These are phyloP conservation scores for Trichoderma citrinoviride DNA, from an alignment of 2,329 filamentous ascomycete genomes.

Conservation along the genomic window DNA sequence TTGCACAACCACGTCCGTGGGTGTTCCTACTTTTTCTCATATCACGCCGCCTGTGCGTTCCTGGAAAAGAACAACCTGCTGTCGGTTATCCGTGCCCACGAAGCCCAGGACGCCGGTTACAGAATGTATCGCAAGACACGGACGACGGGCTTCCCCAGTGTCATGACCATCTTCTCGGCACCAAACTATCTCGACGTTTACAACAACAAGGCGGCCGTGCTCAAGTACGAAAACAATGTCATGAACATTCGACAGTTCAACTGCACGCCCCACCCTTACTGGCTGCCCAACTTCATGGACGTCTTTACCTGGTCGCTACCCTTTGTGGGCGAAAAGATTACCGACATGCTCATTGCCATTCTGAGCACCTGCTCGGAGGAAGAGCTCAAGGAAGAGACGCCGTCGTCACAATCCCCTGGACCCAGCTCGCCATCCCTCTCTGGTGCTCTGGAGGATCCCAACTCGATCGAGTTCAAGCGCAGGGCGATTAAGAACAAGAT, in stretches of 20 bases:
- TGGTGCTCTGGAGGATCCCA: constrained; percentile 60
- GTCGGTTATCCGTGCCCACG: constrained; percentile 95
- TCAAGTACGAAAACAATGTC: constrained; percentile 99
- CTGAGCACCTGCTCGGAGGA: constrained; percentile 99
- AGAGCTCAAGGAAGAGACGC: constrained; percentile 84
- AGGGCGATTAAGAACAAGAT: constrained; percentile 99
- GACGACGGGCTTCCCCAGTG: constrained; percentile 96
- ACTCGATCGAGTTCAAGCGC: constrained; percentile 90
- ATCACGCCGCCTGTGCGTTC: constrained; percentile 94
- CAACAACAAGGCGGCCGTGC: constrained; percentile 98
- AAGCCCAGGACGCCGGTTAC: constrained; percentile 97
- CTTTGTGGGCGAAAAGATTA: constrained; percentile 98
- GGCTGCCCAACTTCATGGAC: constrained; percentile 99
- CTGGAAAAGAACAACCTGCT: constrained; percentile 98
- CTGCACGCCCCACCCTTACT: constrained; percentile 98
- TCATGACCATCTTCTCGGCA: constrained; percentile 99
- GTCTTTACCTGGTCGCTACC: constrained; percentile 99
- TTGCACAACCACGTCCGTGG: constrained; percentile 97
- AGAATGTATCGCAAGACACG: constrained; percentile 99
- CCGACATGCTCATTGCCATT: constrained; percentile 98
- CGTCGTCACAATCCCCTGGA: constrained; percentile 65
- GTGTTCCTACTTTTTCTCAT: constrained; percentile 99
- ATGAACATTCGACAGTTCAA: constrained; percentile 99
- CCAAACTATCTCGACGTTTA: constrained; percentile 99
- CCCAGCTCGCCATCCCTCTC: constrained; percentile 68